These are phyloP conservation scores for Fomitiporia mediterranea DNA, from an alignment of 1,284 basidiomycete genomes.

Conservation along the genomic window DNA sequence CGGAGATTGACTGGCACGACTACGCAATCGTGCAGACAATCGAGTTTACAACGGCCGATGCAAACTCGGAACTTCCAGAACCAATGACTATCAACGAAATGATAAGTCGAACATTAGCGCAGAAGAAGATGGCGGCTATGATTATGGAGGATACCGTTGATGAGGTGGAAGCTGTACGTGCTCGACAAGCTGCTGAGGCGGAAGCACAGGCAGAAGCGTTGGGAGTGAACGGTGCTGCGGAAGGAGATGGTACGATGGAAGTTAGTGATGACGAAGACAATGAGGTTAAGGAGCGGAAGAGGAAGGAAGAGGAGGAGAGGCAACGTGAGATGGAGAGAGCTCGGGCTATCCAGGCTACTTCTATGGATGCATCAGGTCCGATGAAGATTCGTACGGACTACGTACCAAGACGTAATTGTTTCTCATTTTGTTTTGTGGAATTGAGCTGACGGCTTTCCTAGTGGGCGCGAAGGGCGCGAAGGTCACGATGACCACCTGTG, in stretches of 20 bases:
- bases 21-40: slow-evolving; percentile 99
- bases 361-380: slow-evolving; percentile 71
- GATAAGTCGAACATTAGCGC: slow-evolving; percentile 93
- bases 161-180: slow-evolving; percentile 76
- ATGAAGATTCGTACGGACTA: slow-evolving; percentile 99
- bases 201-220: slow-evolving; percentile 76
- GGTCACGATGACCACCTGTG: slow-evolving; percentile 79
- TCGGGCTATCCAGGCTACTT: slow-evolving; percentile 70
- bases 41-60: slow-evolving; percentile 93
- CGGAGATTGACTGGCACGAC: slow-evolving; percentile 99
- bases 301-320: slow-evolving; percentile 73
- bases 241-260: slow-evolving; percentile 67
- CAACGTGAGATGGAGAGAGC: slow-evolving; percentile 74
- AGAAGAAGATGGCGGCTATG: slow-evolving; percentile 98
- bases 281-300: slow-evolving; percentile 57
- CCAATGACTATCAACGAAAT: slow-evolving; percentile 95
- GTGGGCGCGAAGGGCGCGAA: slow-evolving; percentile 66
- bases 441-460: slow-evolving; percentile 29
- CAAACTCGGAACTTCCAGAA: slow-evolving; percentile 86
- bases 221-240: slow-evolving; percentile 54
- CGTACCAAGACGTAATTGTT: slow-evolving; percentile 79
- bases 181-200: slow-evolving; percentile 73
- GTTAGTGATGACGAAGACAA: slow-evolving; percentile 75
- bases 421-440: slow-evolving; percentile 4
- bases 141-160: slow-evolving; percentile 92